Evolutionary conservation across 352 stramenopile species (phyloP), one percentile per base, ranked within the genome.

Genomic region (Pythium pyrilobum): DNA sequence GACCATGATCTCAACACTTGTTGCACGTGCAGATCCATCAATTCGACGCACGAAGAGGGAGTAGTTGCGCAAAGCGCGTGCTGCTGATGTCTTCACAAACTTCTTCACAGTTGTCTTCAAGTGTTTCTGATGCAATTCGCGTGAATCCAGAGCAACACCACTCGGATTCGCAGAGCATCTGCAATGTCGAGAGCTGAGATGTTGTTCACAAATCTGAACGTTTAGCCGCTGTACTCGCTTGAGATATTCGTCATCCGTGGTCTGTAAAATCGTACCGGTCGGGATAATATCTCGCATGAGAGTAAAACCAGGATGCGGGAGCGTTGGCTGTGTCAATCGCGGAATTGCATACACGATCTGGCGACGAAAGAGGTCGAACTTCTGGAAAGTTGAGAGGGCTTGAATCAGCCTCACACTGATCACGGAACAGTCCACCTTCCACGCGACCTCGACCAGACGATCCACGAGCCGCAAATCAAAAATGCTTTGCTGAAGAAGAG

Each of bases 1-100:
- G 13, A 59, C 48, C 36, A 37, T 56, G 7, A 43, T 56, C 5
- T 48, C 53, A 15, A 42, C 31, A 3, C 27, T 59, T 5, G 62
- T 37, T 18, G 54, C 28, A 29, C 20, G 15, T 9, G 27, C 21
- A 5, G 24, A 32, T 10, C 16, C 13, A 49, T 46, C 13, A 20
- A 49, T 13, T 40, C 36, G 40, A 10, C 44, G n/a, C n/a, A n/a
- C n/a, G n/a, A n/a, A n/a, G n/a, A n/a, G n/a, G n/a, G n/a, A n/a
- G n/a, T n/a, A n/a, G n/a, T n/a, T n/a, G n/a, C n/a, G n/a, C n/a
- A n/a, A n/a, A n/a, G n/a, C n/a, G n/a, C n/a, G n/a, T n/a, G n/a
- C n/a, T n/a, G n/a, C n/a, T n/a, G n/a, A n/a, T n/a, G n/a, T n/a
- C n/a, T n/a, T n/a, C n/a, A n/a, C 48, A 10, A 53, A 43, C 5